Evolutionary conservation across 1,284 basidiomycete species (phyloP).

Genomic region (Hymenochaete sp.): DNA sequence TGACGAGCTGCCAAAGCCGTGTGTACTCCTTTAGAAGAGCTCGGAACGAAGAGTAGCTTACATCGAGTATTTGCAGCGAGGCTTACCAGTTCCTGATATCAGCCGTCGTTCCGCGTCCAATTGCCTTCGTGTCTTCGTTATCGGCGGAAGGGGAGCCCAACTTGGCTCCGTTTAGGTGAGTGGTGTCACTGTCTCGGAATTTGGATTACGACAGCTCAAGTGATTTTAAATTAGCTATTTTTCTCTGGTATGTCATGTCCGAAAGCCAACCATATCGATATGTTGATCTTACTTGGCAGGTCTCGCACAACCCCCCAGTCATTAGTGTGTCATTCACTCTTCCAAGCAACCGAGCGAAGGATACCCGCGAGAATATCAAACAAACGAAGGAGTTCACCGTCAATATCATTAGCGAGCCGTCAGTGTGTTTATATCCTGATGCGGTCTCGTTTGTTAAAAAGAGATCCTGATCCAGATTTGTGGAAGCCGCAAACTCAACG

Average conservation of each 20-base stretch:
- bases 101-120: slow-evolving; percentile 61
- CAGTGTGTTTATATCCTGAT: background rate
- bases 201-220: slow-evolving; percentile 5
- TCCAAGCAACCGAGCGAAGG: slow-evolving; percentile 41
- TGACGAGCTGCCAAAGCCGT: slow-evolving; percentile 28
- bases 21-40: slow-evolving; percentile 17
- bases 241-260: slow-evolving; percentile 36
- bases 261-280: slow-evolving; percentile 26
- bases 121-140: slow-evolving; percentile 65
- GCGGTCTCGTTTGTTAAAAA: background rate
- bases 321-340: slow-evolving; percentile 53
- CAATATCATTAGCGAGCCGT: slow-evolving; percentile 65
- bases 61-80: slow-evolving; percentile 30
- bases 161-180: slow-evolving; percentile 56
- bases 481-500: slow-evolving; percentile 64
- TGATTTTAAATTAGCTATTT: slow-evolving; percentile 38
- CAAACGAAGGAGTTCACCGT: slow-evolving; percentile 64
- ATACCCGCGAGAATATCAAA: slow-evolving; percentile 62
- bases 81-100: slow-evolving; percentile 56
- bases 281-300: slow-evolving; percentile 25
- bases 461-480: slow-evolving; percentile 32
- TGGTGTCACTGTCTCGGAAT: slow-evolving; percentile 9
- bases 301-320: slow-evolving; percentile 57
- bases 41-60: slow-evolving; percentile 7
- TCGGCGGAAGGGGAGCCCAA: slow-evolving; percentile 49